Percentiles rank a stretch among this genome's conserved stretches.
These are phyloP conservation scores for Aspergillus costaricaensis DNA, from an alignment of 2,329 filamentous ascomycete genomes.

Conservation along the genomic window DNA sequence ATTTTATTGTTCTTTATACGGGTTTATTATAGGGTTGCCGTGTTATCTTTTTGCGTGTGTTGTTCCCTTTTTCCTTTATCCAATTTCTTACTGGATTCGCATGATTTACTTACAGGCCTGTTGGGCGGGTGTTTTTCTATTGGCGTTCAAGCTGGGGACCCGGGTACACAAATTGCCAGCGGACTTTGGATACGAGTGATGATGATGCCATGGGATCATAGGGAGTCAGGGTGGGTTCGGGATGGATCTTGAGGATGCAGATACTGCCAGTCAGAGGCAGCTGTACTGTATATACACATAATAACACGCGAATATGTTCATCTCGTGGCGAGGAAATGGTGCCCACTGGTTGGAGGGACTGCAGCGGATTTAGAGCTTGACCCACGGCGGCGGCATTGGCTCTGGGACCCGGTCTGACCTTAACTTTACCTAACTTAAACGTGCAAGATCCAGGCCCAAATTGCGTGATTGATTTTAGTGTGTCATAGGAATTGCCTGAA, in stretches of 20 bases:
- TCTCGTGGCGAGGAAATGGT: neutral
- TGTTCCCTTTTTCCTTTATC: neutral
- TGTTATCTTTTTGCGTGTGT: neutral
- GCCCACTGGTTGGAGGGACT: neutral
- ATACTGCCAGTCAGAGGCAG: constrained; percentile 23
- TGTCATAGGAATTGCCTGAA: constrained; percentile 22
- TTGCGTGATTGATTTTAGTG: constrained; percentile 33
- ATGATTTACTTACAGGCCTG: neutral
- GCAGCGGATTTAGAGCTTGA: neutral
- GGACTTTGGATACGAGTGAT: constrained; percentile 20
- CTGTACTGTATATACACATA: constrained; percentile 27
- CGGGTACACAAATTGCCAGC: constrained; percentile 24
- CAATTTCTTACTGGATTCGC: neutral
- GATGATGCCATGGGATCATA: constrained; percentile 15
- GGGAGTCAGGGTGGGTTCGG: constrained; percentile 23
- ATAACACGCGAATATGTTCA: constrained; percentile 14
- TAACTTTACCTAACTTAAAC: constrained; percentile 11
- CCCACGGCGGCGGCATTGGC: neutral
- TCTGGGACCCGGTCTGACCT: neutral
- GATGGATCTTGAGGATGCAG: constrained; percentile 18
- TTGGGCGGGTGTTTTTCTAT: constrained; percentile 5
- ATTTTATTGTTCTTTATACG: neutral
- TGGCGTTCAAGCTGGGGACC: constrained; percentile 18
- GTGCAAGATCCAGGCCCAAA: constrained; percentile 11
- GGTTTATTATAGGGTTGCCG: too few species aligned